Evolutionary conservation across 2,329 filamentous ascomycete genomes (phyloP).

Genomic region (Alternaria consortialis): DNA sequence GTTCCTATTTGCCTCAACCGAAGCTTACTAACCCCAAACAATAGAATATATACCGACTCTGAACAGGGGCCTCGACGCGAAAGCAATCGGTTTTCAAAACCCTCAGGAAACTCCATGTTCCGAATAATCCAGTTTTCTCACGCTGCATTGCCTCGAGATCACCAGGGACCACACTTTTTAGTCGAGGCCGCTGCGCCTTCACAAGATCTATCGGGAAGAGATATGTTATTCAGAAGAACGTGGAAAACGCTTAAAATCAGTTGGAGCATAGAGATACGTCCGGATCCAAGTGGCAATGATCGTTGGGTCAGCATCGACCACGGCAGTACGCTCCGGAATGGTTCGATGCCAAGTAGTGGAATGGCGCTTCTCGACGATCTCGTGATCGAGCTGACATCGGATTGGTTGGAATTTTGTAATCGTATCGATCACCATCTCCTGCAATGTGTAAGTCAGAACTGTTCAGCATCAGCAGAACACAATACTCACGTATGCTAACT

Average conservation of each 20-base stretch:
- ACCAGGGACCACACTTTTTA: too few species aligned
- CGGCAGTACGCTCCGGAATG: not conserved
- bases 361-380: not conserved
- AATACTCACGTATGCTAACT: not conserved
- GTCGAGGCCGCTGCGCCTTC: too few species aligned
- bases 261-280: not conserved
- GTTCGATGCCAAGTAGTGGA: not conserved
- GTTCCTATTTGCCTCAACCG: too few species aligned
- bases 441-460: not conserved
- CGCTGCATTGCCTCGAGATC: too few species aligned
- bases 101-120: too few species aligned
- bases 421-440: not conserved
- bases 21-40: too few species aligned
- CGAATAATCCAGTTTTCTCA: too few species aligned
- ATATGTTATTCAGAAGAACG: too few species aligned
- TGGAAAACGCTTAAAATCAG: not conserved
- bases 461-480: not conserved
- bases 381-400: not conserved
- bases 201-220: too few species aligned
- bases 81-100: too few species aligned
- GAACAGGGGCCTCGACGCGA: too few species aligned
- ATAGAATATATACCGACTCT: too few species aligned
- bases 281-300: not conserved
- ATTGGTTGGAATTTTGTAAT: not conserved
- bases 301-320: not conserved